A percentile compares a stretch with the other conserved stretches of the same genome.
Conservation (phyloP, 1,139 yeast species). For the Hemisphaericaspora subhashii region DNA sequence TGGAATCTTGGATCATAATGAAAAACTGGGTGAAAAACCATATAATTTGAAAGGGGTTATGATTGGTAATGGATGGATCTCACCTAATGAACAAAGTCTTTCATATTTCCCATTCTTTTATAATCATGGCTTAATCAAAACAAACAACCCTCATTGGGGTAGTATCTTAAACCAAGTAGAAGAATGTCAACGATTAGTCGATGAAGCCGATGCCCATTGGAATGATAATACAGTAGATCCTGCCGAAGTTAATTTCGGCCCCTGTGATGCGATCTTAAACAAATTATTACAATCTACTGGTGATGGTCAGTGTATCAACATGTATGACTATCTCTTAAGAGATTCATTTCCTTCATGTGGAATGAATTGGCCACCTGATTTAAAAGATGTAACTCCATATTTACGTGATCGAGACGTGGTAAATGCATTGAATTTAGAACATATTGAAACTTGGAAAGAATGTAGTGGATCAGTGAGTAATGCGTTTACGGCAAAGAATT, state of each 20-base stretch:
- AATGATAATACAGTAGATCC: constrained; percentile 24
- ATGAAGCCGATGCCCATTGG: constrained; percentile 27
- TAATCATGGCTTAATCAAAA: constrained; percentile 55
- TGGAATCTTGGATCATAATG: constrained; percentile 54
- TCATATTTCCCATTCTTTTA: constrained; percentile 76
- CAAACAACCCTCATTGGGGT: constrained; percentile 38
- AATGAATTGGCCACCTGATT: constrained; percentile 87
- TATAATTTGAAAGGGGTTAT: constrained; percentile 64
- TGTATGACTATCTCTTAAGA: constrained; percentile 72
- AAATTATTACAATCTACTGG: constrained; percentile 39
- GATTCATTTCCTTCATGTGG: constrained; percentile 90
- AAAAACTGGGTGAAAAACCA: constrained; percentile 22
- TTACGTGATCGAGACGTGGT: constrained; percentile 57
- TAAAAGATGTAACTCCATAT: constrained; percentile 59
- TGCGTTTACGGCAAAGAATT: constrained; percentile 49
- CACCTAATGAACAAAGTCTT: constrained; percentile 80
- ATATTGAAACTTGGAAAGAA: constrained; percentile 64
- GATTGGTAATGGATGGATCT: constrained; percentile 97
- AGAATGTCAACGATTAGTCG: constrained; percentile 57
- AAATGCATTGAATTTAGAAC: constrained; percentile 54
- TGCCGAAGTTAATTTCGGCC: constrained; percentile 29
- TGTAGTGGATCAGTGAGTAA: constrained; percentile 63
- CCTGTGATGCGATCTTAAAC: constrained; percentile 52
- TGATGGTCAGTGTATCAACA: constrained; percentile 63
- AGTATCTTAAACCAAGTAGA: constrained; percentile 53